phyloP scores from a whole-genome alignment of 2,329 filamentous ascomycete species.

The Diaporthe citrichinensis region DNA sequence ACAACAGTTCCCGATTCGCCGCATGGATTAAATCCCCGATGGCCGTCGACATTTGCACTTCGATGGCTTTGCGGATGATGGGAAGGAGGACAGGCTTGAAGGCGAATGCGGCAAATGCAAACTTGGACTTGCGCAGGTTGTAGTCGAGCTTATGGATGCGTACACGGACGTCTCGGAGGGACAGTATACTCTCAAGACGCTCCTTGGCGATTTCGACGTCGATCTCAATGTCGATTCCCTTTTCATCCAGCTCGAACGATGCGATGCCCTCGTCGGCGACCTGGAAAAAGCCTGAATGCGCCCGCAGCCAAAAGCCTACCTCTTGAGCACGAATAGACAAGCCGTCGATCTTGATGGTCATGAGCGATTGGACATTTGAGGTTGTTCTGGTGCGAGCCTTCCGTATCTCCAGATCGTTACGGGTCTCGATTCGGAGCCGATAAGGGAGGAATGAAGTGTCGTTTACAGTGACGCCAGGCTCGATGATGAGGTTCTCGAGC shows the following conservation, averaged over 20 bases:
- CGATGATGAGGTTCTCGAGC: slow-evolving; percentile 90
- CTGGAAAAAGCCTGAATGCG: slow-evolving; percentile 81
- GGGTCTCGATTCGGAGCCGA: slow-evolving; percentile 83
- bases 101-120: slow-evolving; percentile 84
- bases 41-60: slow-evolving; percentile 80
- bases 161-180: slow-evolving; percentile 81
- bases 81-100: slow-evolving; percentile 88
- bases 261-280: slow-evolving; percentile 88
- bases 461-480: slow-evolving; percentile 88
- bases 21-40: slow-evolving; percentile 79
- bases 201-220: slow-evolving; percentile 88
- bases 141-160: slow-evolving; percentile 91
- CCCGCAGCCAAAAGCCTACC: slow-evolving; percentile 89
- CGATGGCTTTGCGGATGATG: slow-evolving; percentile 82
- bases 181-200: slow-evolving; percentile 83
- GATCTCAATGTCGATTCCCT: slow-evolving; percentile 87
- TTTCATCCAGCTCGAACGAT: slow-evolving; percentile 86
- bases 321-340: slow-evolving; percentile 88
- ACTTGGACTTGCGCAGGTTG: slow-evolving; percentile 79
- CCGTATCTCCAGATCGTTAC: slow-evolving; percentile 88
- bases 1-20: slow-evolving; percentile 88
- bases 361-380: slow-evolving; percentile 75
- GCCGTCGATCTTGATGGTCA: slow-evolving; percentile 85
- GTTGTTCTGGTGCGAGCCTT: slow-evolving; percentile 81
- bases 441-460: slow-evolving; percentile 91